Percentiles rank a stretch among this genome's conserved stretches.
These are phyloP conservation scores for Isabelozyma rhagii DNA, from an alignment of 805 yeast genomes.

Conservation along the genomic window DNA sequence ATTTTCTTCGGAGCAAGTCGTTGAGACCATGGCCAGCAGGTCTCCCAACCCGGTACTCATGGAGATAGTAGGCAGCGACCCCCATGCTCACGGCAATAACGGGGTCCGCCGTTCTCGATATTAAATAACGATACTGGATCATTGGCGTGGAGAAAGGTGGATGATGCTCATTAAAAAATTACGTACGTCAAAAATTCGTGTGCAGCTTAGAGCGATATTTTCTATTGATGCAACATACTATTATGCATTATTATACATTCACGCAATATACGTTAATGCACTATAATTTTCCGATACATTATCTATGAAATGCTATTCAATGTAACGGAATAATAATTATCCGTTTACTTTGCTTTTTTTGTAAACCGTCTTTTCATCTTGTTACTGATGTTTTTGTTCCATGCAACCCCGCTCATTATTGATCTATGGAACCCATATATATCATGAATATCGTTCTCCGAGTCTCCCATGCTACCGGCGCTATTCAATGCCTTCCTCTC, in stretches of 20 bases:
- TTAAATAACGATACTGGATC: slow-evolving; percentile 45
- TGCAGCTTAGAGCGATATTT: background rate
- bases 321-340: background rate
- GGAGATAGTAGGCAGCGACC: slow-evolving; percentile 56
- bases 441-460: slow-evolving; percentile 36
- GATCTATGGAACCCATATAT: slow-evolving; percentile 43
- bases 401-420: slow-evolving; percentile 54
- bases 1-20: slow-evolving; percentile 43
- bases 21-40: slow-evolving; percentile 58
- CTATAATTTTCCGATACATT: no score
- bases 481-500: slow-evolving; percentile 32
- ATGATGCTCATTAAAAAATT: background rate
- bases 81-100: slow-evolving; percentile 63
- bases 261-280: background rate
- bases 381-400: slow-evolving; percentile 59
- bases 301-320: no score
- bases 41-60: slow-evolving; percentile 57
- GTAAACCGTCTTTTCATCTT: slow-evolving; percentile 44
- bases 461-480: slow-evolving; percentile 9
- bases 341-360: slow-evolving; percentile 7
- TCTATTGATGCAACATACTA: background rate
- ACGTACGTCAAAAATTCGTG: background rate
- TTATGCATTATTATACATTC: no score
- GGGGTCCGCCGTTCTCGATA: slow-evolving; percentile 61
- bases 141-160: slow-evolving; percentile 1